These are phyloP conservation scores for Yarrowia deformans DNA, from an alignment of 805 yeast genomes.

Conservation along the genomic window DNA sequence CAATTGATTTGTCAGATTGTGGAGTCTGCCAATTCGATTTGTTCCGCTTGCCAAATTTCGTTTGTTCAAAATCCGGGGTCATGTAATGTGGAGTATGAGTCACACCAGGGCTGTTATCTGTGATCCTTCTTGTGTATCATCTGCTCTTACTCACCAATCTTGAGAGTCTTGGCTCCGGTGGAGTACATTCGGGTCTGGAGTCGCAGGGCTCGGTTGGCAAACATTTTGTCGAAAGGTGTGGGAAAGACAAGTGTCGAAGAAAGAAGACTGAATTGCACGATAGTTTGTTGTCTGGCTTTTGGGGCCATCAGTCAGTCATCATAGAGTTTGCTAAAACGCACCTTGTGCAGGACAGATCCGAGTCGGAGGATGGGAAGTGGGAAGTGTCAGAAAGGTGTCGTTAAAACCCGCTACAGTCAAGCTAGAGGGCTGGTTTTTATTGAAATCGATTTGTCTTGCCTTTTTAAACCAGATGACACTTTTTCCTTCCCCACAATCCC, in stretches of 20 bases:
- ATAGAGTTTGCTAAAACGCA: conserved; percentile 21
- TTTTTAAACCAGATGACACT: too few species aligned
- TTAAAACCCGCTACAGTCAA: too few species aligned
- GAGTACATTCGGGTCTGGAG: conserved; percentile 41
- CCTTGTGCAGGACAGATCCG: neutral
- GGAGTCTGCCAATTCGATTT: too few species aligned
- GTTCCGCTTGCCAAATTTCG: too few species aligned
- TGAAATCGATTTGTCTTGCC: too few species aligned
- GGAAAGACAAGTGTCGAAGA: neutral
- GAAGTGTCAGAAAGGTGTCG: too few species aligned
- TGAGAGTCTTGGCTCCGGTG: conserved; percentile 42
- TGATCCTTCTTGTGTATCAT: too few species aligned
- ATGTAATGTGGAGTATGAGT: neutral
- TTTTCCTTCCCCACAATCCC: neutral
- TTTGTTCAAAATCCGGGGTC: too few species aligned
- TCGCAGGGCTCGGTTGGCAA: conserved; percentile 39
- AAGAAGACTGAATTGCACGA: neutral
- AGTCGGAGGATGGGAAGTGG: neutral
- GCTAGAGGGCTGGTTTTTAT: too few species aligned
- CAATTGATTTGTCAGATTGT: too few species aligned
- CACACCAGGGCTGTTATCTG: neutral
- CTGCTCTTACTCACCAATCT: conserved; percentile 42
- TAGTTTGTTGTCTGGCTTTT: neutral
- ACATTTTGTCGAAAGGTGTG: conserved; percentile 15
- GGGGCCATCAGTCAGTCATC: conserved; percentile 22